These are phyloP conservation scores for Metschnikowia aberdeeniae DNA, from an alignment of 805 yeast species.

Conservation along the genomic window DNA sequence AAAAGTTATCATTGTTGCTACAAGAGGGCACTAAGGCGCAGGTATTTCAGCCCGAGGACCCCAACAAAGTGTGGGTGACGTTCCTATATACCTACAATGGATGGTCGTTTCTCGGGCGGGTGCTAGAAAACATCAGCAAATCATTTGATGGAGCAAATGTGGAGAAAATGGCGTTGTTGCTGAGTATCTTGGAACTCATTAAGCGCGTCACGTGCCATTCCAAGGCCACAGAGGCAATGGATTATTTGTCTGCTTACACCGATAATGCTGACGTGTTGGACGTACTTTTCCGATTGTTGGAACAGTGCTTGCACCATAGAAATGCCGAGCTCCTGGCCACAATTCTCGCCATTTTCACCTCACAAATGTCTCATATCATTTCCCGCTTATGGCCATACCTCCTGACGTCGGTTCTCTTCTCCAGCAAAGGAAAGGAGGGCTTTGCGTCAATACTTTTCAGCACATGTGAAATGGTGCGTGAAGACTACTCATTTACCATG, in stretches of 20 bases:
- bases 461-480: slow-evolving; percentile 65
- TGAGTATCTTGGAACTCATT: slow-evolving; percentile 45
- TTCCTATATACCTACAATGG: slow-evolving; percentile 77
- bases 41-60: slow-evolving; percentile 48
- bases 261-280: slow-evolving; percentile 59
- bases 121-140: slow-evolving; percentile 59
- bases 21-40: slow-evolving; percentile 63
- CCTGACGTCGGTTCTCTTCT: slow-evolving; percentile 60
- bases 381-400: slow-evolving; percentile 78
- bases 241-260: slow-evolving; percentile 44
- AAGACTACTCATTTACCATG: slow-evolving; percentile 62
- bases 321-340: slow-evolving; percentile 42
- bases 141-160: slow-evolving; percentile 32
- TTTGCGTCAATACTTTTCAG: slow-evolving; percentile 59
- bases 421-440: slow-evolving; percentile 60
- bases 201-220: slow-evolving; percentile 40
- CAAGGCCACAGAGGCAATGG: slow-evolving; percentile 22
- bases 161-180: slow-evolving; percentile 37
- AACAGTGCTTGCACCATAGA: slow-evolving; percentile 59
- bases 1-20: slow-evolving; percentile 43
- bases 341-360: slow-evolving; percentile 47
- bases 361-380: slow-evolving; percentile 48
- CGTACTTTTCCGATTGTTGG: slow-evolving; percentile 61
- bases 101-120: slow-evolving; percentile 80
- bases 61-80: slow-evolving; percentile 45